A percentile compares a stretch with the other conserved stretches of the same genome.
phyloP scores from a whole-genome alignment of 768 basidiomycete species.

The Favolaschia claudopus region DNA sequence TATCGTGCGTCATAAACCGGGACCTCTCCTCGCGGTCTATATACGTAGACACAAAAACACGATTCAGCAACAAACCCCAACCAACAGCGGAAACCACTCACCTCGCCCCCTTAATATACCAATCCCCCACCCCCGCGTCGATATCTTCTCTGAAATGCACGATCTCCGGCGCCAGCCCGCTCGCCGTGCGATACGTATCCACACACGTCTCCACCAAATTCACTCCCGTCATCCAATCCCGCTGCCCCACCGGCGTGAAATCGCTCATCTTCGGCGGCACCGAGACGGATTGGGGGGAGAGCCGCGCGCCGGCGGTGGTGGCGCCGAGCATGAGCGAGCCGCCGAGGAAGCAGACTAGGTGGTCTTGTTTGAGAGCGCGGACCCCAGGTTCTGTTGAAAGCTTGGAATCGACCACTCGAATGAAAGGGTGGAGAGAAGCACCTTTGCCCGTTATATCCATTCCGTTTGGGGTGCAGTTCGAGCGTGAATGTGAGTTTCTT shows the following conservation, averaged over 20 bases:
- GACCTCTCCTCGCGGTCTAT: conserved; percentile 44
- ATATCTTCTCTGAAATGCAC: conserved; percentile 78
- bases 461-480: conserved; percentile 73
- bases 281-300: conserved; percentile 58
- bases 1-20: conserved; percentile 88
- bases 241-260: conserved; percentile 62
- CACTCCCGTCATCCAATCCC: conserved; percentile 85
- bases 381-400: conserved; percentile 79
- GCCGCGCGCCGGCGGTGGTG: conserved; percentile 67
- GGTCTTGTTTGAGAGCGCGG: conserved; percentile 89
- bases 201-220: conserved; percentile 91
- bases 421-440: conserved; percentile 26
- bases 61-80: too few species aligned
- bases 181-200: conserved; percentile 84
- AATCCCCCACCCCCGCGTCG: conserved; percentile 66
- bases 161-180: conserved; percentile 89
- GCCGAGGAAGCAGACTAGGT: conserved; percentile 93
- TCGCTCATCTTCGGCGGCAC: conserved; percentile 69
- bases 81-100: conserved; percentile 40
- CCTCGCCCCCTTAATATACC: conserved; percentile 90
- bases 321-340: conserved; percentile 93
- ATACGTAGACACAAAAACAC: too few species aligned
- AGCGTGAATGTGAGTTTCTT: conserved; percentile 77
- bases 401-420: neutral
- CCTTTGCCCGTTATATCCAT: conserved; percentile 43